A percentile compares a stretch with the other conserved stretches of the same genome.
phyloP scores from a whole-genome alignment of 2,329 filamentous ascomycete genomes.

The Verticillium alfalfae region DNA sequence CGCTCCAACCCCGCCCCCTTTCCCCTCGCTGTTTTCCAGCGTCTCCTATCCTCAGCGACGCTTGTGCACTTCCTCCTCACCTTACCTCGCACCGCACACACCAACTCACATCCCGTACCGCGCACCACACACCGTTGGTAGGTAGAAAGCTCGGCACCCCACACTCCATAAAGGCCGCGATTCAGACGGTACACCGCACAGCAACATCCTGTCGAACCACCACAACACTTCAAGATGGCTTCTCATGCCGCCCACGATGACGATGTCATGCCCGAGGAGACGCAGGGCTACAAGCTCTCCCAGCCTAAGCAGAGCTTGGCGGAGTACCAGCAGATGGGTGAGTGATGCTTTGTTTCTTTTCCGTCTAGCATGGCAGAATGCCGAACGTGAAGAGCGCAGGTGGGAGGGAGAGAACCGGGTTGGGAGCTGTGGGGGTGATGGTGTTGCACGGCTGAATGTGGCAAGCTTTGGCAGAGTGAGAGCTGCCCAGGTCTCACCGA shows the following conservation, averaged over 20 bases:
- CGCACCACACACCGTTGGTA: not conserved
- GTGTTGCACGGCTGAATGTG: not conserved
- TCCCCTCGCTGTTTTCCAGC: not conserved
- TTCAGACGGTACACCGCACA: not conserved
- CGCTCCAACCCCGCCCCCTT: not conserved
- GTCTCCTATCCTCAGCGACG: not conserved
- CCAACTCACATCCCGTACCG: not conserved
- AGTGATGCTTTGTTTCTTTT: constrained; percentile 26
- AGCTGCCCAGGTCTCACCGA: not conserved
- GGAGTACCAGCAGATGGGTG: constrained; percentile 91
- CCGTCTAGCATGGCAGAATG: not conserved
- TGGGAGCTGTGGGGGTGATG: too few relatives aligned
- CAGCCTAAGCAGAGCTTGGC: constrained; percentile 95
- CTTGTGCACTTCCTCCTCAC: not conserved
- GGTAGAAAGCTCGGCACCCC: not conserved
- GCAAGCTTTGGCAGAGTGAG: not conserved
- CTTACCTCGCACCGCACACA: not conserved
- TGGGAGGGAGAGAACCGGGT: not conserved
- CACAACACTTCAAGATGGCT: constrained; percentile 48
- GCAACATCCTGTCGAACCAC: constrained; percentile 4
- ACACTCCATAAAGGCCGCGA: not conserved
- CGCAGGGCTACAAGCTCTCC: constrained; percentile 94
- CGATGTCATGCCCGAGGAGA: constrained; percentile 80
- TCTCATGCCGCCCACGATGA: constrained; percentile 52
- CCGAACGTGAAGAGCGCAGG: not conserved